Evolutionary conservation across 768 basidiomycete species (phyloP), one percentile per base, ranked within the genome.

Genomic region (Hortiboletus campestris): DNA sequence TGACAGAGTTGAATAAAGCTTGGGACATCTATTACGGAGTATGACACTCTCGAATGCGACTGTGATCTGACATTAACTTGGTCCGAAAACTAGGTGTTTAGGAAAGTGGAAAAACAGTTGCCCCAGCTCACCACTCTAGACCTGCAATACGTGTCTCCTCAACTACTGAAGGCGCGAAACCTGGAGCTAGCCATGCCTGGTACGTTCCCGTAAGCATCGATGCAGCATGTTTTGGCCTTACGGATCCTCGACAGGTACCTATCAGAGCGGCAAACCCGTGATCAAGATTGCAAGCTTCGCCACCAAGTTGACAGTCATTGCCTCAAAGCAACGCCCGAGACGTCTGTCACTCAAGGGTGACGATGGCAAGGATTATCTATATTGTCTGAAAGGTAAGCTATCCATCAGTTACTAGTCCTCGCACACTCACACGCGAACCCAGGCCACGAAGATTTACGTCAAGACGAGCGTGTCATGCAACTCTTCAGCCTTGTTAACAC

Each of bases 381-480:
- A 92, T 69, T 63, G 81, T 32, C 79, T 99, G 50, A 99, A 99
- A 81, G 97, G 93, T 89, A 40, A 25, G 36, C 0, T 31, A 14
- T 34, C 2, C 28, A 17, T 31, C 17, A n/a, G 7, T 11, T 19
- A 6, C 28, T 29, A 4, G 17, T 4, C 34, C 10, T 17, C 46
- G 12, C 47, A 40, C 29, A 38, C 58, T 60, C 14, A 58, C 41
- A 25, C 10, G 11, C 29, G 52, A 19, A 31, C 42, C 44, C 59
- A 95, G 94, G 97, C 9, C 97, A 99, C 72, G 97, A 99, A 75
- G 97, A 99, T 76, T 79, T 99, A 48, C 94, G 97, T 39, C 97
- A 98, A 73, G 97, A 99, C 68, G 97, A 99, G 66, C 84, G 97
- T 58, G 97, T 98, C 53, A 98, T 98, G 96, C 97, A 99, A 71